These are phyloP conservation scores for Kodamaea derodonti DNA, from an alignment of 1,139 yeast species.

Conservation along the genomic window DNA sequence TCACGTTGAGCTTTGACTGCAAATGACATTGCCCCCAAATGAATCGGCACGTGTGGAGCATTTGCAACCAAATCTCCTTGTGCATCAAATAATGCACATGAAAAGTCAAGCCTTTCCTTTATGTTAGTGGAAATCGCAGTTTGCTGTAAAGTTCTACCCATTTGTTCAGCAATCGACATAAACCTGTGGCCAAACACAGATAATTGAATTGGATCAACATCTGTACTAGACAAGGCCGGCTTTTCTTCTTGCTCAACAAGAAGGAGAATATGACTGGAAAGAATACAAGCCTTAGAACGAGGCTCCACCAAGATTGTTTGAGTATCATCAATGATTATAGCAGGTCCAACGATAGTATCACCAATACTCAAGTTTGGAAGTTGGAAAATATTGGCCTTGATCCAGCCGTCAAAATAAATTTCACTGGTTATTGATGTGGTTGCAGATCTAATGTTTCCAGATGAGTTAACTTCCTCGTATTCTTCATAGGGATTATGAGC, in stretches of 20 bases:
- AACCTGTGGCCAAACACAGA: conserved; percentile 81
- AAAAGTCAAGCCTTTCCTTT: conserved; percentile 77
- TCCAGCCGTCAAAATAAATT: conserved; percentile 41
- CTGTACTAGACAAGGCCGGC: conserved; percentile 22
- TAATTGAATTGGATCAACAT: conserved; percentile 64
- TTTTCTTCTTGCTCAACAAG: conserved; percentile 25
- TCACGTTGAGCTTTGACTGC: conserved; percentile 70
- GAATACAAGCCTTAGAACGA: conserved; percentile 56
- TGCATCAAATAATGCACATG: conserved; percentile 76
- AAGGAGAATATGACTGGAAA: conserved; percentile 55
- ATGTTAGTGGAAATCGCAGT: conserved; percentile 85
- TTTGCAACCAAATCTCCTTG: conserved; percentile 79
- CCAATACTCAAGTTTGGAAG: conserved; percentile 54
- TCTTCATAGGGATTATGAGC: conserved; percentile 34
- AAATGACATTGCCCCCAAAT: conserved; percentile 82
- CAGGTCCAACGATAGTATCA: conserved; percentile 63
- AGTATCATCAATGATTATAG: conserved; percentile 78
- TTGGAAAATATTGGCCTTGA: conserved; percentile 47
- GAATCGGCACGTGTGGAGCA: conserved; percentile 88
- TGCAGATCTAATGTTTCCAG: conserved; percentile 1
- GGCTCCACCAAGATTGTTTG: conserved; percentile 86
- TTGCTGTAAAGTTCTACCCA: conserved; percentile 78
- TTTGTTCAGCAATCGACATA: conserved; percentile 87
- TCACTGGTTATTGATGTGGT: conserved; percentile 4
- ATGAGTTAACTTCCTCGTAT: conserved; percentile 11